Evolutionary conservation across 2,329 filamentous ascomycete genomes (phyloP).

Genomic region (Aspergillus terreus): DNA sequence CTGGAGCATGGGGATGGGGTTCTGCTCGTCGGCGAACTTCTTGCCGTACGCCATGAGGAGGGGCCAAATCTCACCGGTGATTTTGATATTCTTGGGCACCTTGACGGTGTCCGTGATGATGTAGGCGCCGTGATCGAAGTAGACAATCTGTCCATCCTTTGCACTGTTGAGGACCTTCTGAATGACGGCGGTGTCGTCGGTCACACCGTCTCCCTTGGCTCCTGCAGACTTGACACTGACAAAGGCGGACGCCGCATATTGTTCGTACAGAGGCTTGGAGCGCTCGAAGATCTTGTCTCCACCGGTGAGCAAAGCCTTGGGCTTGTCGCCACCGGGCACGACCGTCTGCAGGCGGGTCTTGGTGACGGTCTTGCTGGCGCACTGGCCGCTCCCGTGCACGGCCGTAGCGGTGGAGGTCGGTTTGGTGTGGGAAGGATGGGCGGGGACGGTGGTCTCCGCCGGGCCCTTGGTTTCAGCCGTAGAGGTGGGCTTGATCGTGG

Average conservation of each 20-base stretch:
- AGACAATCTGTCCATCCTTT: constrained; percentile 57
- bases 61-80: constrained; percentile 89
- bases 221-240: constrained; percentile 78
- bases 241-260: constrained; percentile 64
- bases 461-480: neutral
- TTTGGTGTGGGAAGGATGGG: constrained; percentile 3
- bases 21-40: constrained; percentile 68
- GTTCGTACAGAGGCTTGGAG: constrained; percentile 84
- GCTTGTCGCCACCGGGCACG: constrained; percentile 58
- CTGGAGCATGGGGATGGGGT: constrained; percentile 81
- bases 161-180: constrained; percentile 71
- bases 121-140: constrained; percentile 64
- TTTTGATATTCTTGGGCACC: constrained; percentile 71
- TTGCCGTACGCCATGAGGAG: constrained; percentile 77
- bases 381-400: constrained; percentile 15
- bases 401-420: neutral
- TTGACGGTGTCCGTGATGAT: constrained; percentile 58
- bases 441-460: constrained; percentile 1
- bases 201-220: constrained; percentile 79
- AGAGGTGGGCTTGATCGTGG: neutral
- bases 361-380: constrained; percentile 28
- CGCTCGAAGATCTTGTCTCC: constrained; percentile 73
- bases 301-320: constrained; percentile 60
- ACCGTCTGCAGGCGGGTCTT: constrained; percentile 56
- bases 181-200: constrained; percentile 83